phyloP scores from a whole-genome alignment of 208 protist species.

The Leishmania tropica region DNA sequence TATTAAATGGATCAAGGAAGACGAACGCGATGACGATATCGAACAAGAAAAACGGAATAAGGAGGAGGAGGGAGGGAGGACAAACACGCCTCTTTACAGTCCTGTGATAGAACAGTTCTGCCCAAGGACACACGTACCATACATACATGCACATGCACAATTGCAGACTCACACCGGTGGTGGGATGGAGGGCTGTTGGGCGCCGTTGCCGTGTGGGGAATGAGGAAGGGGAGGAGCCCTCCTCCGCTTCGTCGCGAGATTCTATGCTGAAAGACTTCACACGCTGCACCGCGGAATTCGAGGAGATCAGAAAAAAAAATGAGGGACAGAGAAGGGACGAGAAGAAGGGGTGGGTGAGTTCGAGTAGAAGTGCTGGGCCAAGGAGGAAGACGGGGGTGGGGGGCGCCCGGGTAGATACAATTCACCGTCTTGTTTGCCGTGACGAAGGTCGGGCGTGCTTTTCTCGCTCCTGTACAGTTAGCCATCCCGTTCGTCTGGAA shows the following conservation, averaged over 20 bases:
- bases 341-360: background rate
- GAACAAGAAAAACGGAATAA: background rate
- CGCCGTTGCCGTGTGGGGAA: background rate
- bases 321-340: background rate
- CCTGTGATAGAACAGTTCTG: too few relatives aligned
- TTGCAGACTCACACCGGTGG: background rate
- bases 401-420: background rate
- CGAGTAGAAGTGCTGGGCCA: too few relatives aligned
- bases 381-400: too few relatives aligned
- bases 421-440: background rate
- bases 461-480: background rate
- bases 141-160: too few relatives aligned
- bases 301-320: background rate
- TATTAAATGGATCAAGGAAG: background rate
- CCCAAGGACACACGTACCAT: too few relatives aligned
- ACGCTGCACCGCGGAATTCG: background rate
- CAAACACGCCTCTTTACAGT: too few relatives aligned
- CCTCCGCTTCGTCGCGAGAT: background rate
- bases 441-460: background rate
- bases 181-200: background rate
- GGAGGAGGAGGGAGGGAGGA: background rate
- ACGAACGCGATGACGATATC: background rate
- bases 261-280: background rate
- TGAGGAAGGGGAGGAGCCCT: background rate
- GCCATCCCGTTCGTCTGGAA: background rate